A percentile compares a stretch with the other conserved stretches of the same genome.
Evolutionary conservation across 495 filamentous ascomycete genomes (phyloP).

Genomic region (Xylaria sp.): DNA sequence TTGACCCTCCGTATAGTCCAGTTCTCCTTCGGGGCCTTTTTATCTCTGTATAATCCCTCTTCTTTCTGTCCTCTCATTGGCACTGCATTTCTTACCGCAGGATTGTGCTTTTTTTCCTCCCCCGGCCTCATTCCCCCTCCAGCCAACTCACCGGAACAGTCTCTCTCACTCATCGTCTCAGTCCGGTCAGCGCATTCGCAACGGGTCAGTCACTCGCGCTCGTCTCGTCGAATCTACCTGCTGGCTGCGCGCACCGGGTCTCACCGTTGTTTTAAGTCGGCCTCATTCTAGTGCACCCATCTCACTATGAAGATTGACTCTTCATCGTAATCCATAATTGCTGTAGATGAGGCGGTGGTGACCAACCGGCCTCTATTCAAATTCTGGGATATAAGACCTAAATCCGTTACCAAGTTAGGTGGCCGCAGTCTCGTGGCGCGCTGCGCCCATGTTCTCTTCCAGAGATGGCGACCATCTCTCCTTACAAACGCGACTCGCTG

Average conservation of each 20-base stretch:
- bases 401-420: slow-evolving; percentile 26
- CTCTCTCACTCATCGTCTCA: slow-evolving; percentile 14
- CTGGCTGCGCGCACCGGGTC: not conserved
- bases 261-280: slow-evolving; percentile 13
- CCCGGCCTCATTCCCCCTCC: not conserved
- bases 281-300: slow-evolving; percentile 15
- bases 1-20: not conserved
- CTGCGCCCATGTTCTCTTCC: slow-evolving; percentile 44
- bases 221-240: not conserved
- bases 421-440: slow-evolving; percentile 36
- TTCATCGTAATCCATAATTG: slow-evolving; percentile 34
- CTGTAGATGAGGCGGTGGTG: slow-evolving; percentile 33
- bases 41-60: slow-evolving; percentile 10
- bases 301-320: slow-evolving; percentile 23
- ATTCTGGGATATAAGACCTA: slow-evolving; percentile 10
- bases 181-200: not conserved
- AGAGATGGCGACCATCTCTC: slow-evolving; percentile 44
- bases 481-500: slow-evolving; percentile 42
- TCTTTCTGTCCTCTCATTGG: not conserved
- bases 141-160: slow-evolving; percentile 8
- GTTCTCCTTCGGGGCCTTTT: not conserved
- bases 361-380: slow-evolving; percentile 12
- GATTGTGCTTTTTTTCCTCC: not conserved
- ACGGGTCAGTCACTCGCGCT: not conserved
- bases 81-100: not conserved